Evolutionary conservation across 2,329 filamentous ascomycete species (phyloP).

Genomic region (Beauveria rudraprayagi): DNA sequence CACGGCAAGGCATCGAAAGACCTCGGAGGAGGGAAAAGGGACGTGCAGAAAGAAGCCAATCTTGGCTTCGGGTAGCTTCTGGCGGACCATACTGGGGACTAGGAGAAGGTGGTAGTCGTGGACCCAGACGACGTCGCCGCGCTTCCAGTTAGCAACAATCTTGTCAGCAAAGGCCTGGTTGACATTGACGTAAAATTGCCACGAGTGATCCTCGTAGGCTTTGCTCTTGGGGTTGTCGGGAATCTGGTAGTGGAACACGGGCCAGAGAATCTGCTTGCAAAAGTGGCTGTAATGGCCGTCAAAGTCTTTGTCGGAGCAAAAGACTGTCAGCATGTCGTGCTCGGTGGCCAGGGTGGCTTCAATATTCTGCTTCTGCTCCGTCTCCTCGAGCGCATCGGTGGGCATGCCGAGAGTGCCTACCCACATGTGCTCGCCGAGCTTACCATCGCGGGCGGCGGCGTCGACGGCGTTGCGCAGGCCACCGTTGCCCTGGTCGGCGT

Average conservation of each 20-base stretch:
- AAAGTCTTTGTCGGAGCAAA: slow-evolving; percentile 83
- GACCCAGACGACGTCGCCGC: slow-evolving; percentile 86
- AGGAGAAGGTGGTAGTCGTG: slow-evolving; percentile 92
- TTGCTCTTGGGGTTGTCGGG: slow-evolving; percentile 98
- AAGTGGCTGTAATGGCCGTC: slow-evolving; percentile 93
- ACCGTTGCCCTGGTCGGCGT: slow-evolving; percentile 85
- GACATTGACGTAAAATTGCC: slow-evolving; percentile 86
- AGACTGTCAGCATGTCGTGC: slow-evolving; percentile 75
- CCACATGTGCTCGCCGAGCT: slow-evolving; percentile 71
- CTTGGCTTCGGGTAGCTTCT: slow-evolving; percentile 84
- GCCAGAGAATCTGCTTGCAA: slow-evolving; percentile 97
- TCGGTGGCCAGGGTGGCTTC: slow-evolving; percentile 73
- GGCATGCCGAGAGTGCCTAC: slow-evolving; percentile 92
- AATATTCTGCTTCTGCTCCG: slow-evolving; percentile 72
- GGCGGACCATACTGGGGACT: slow-evolving; percentile 80
- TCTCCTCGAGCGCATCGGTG: slow-evolving; percentile 71
- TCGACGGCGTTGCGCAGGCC: slow-evolving; percentile 83
- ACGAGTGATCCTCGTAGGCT: slow-evolving; percentile 93
- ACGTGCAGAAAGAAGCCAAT: slow-evolving; percentile 96
- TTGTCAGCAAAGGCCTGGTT: slow-evolving; percentile 91
- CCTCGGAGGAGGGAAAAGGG: slow-evolving; percentile 91
- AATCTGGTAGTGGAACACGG: slow-evolving; percentile 96
- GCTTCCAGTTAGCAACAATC: slow-evolving; percentile 87
- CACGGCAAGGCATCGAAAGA: slow-evolving; percentile 84
- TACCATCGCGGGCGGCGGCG: slow-evolving; percentile 62